Evolutionary conservation across 2,329 filamentous ascomycete genomes (phyloP).

Genomic region (Cladophialophora bantiana): DNA sequence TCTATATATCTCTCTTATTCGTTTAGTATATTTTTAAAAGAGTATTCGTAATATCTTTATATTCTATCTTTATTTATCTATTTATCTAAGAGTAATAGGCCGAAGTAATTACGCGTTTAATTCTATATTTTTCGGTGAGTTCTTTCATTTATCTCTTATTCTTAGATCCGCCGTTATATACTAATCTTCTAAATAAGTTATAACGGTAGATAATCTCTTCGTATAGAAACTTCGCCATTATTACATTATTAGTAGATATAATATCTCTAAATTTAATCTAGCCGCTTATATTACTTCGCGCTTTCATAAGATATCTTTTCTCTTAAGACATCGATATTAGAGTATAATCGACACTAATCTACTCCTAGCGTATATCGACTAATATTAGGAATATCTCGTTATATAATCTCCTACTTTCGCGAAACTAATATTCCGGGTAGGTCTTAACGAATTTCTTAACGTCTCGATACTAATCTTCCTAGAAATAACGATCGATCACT

Average conservation of each 20-base stretch:
- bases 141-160: slow-evolving; percentile 5
- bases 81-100: slow-evolving; percentile 1
- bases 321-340: too few relatives aligned
- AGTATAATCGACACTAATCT: too few relatives aligned
- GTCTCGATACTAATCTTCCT: background rate
- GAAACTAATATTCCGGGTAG: background rate
- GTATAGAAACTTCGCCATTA: too few relatives aligned
- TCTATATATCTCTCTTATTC: background rate
- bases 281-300: too few relatives aligned
- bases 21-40: slow-evolving; percentile 6
- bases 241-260: too few relatives aligned
- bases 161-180: background rate
- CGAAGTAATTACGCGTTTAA: background rate
- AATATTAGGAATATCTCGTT: too few relatives aligned
- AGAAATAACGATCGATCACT: too few relatives aligned
- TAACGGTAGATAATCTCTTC: background rate
- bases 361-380: too few relatives aligned
- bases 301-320: too few relatives aligned
- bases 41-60: background rate
- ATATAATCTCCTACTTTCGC: background rate
- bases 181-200: background rate
- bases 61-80: background rate
- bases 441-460: background rate
- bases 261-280: too few relatives aligned
- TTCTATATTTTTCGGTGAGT: background rate